These are phyloP conservation scores for Termitomyces sp. DNA, from an alignment of 768 basidiomycete genomes.

Conservation along the genomic window DNA sequence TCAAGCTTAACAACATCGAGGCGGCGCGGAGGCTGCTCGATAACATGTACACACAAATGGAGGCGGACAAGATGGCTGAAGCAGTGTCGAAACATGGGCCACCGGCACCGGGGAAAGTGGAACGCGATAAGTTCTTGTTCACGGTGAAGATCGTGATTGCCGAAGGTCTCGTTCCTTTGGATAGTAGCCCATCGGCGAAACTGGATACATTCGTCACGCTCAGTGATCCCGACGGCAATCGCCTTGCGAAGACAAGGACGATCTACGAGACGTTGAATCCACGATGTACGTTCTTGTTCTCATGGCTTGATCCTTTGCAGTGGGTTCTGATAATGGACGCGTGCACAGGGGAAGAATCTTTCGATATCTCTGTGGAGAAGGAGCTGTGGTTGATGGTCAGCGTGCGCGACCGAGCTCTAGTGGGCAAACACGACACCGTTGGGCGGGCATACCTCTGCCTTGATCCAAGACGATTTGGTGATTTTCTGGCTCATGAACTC, in stretches of 20 bases:
- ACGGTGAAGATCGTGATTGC: constrained; percentile 92
- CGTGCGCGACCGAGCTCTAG: constrained; percentile 82
- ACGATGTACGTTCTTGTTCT: constrained; percentile 62
- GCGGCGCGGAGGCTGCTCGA: constrained; percentile 88
- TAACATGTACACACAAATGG: constrained; percentile 89
- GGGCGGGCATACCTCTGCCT: constrained; percentile 91
- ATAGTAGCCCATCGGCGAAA: constrained; percentile 72
- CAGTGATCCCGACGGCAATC: constrained; percentile 87
- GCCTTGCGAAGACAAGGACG: constrained; percentile 91
- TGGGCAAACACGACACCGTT: constrained; percentile 91
- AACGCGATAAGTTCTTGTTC: constrained; percentile 75
- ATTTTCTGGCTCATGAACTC: constrained; percentile 86
- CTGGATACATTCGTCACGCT: constrained; percentile 93
- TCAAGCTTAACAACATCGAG: constrained; percentile 97
- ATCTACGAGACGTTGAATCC: constrained; percentile 89
- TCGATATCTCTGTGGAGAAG: constrained; percentile 91
- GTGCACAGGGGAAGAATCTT: constrained; percentile 87
- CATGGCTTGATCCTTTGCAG: not conserved
- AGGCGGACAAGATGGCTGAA: constrained; percentile 81
- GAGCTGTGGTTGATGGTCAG: constrained; percentile 98
- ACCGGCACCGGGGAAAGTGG: constrained; percentile 68
- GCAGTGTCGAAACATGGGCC: constrained; percentile 55
- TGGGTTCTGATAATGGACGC: constrained; percentile 8
- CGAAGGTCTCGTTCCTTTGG: constrained; percentile 78
- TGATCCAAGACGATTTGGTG: constrained; percentile 83